A percentile compares a stretch with the other conserved stretches of the same genome.
These are phyloP conservation scores for Fusarium sp. DNA, from an alignment of 2,329 filamentous ascomycete species.

Conservation along the genomic window DNA sequence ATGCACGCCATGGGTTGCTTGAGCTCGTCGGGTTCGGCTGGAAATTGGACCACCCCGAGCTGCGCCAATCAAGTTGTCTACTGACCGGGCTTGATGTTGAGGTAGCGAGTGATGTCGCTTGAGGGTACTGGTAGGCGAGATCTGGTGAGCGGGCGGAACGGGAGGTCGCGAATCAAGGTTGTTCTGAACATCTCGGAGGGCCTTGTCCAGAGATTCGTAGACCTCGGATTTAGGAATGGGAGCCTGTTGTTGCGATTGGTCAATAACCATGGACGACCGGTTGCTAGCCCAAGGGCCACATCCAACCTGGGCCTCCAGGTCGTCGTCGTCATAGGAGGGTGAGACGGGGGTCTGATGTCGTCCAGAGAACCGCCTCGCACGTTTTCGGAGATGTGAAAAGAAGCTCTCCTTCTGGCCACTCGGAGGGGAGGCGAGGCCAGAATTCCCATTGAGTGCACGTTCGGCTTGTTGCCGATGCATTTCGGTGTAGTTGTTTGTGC, in stretches of 20 bases:
- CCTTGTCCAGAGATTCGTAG: slow-evolving; percentile 72
- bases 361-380: slow-evolving; percentile 91
- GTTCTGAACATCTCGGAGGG: slow-evolving; percentile 67
- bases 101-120: slow-evolving; percentile 76
- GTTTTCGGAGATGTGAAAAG: slow-evolving; percentile 96
- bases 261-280: slow-evolving; percentile 84
- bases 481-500: slow-evolving; percentile 93
- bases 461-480: slow-evolving; percentile 92
- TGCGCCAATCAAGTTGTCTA: slow-evolving; percentile 72
- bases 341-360: slow-evolving; percentile 86
- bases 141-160: slow-evolving; percentile 67
- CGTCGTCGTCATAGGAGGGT: slow-evolving; percentile 89
- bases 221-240: slow-evolving; percentile 67
- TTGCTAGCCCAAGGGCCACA: slow-evolving; percentile 91
- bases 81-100: slow-evolving; percentile 72
- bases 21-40: slow-evolving; percentile 82
- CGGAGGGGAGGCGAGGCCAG: slow-evolving; percentile 80
- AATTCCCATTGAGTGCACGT: slow-evolving; percentile 85
- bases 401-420: slow-evolving; percentile 93
- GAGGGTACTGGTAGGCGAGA: slow-evolving; percentile 63
- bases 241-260: slow-evolving; percentile 65
- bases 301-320: slow-evolving; percentile 92
- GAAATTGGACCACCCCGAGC: slow-evolving; percentile 75
- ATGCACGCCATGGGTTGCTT: slow-evolving; percentile 79
- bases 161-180: slow-evolving; percentile 62